These are phyloP conservation scores for Platismatia glauca DNA, from an alignment of 495 filamentous ascomycete species.

Conservation along the genomic window DNA sequence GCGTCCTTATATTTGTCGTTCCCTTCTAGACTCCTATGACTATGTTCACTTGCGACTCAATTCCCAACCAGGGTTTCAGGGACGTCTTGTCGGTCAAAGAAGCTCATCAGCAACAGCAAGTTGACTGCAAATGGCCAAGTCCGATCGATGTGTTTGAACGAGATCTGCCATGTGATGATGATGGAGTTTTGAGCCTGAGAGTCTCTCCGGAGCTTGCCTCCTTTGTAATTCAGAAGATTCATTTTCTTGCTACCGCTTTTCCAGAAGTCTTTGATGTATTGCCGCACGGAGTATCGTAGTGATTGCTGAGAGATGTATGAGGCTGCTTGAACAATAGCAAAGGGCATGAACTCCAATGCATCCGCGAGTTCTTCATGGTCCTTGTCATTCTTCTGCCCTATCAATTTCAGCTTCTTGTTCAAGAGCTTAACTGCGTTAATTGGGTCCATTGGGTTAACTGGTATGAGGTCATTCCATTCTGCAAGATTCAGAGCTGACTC, in stretches of 20 bases:
- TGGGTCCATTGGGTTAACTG: slow-evolving; percentile 31
- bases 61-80: slow-evolving; percentile 13
- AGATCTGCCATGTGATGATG: slow-evolving; percentile 40
- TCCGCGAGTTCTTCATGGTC: slow-evolving; percentile 25
- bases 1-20: too few relatives aligned
- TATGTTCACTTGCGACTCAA: not conserved
- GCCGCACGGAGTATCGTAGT: slow-evolving; percentile 21
- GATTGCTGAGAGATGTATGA: slow-evolving; percentile 33
- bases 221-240: slow-evolving; percentile 33
- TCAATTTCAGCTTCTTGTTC: slow-evolving; percentile 30
- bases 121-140: slow-evolving; percentile 23
- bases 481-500: slow-evolving; percentile 27
- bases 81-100: slow-evolving; percentile 30
- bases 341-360: slow-evolving; percentile 40
- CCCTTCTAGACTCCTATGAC: too few relatives aligned
- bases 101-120: slow-evolving; percentile 30
- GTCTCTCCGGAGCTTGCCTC: slow-evolving; percentile 34
- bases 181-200: slow-evolving; percentile 35
- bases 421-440: slow-evolving; percentile 32
- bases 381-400: slow-evolving; percentile 14
- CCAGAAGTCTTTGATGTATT: slow-evolving; percentile 35
- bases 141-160: slow-evolving; percentile 36
- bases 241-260: slow-evolving; percentile 27
- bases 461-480: slow-evolving; percentile 31
- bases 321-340: slow-evolving; percentile 44